phyloP scores from a whole-genome alignment of 768 basidiomycete genomes.

The Podaxis sp. region DNA sequence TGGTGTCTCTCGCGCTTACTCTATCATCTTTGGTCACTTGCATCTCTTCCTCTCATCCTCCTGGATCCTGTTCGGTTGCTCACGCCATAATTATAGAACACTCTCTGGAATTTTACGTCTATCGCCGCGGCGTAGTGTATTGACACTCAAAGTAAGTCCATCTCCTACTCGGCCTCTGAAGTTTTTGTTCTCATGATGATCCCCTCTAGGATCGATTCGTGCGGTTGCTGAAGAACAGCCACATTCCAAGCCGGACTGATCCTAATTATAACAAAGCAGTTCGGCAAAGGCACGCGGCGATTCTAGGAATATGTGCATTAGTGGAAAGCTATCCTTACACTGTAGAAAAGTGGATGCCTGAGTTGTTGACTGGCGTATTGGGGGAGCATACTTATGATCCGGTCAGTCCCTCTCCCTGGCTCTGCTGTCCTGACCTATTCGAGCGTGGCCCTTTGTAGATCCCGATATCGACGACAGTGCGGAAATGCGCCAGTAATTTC shows the following conservation, averaged over 20 bases:
- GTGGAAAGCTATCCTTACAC: constrained; percentile 96
- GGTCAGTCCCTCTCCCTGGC: constrained; percentile 34
- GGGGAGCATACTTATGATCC: constrained; percentile 88
- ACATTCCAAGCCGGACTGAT: constrained; percentile 63
- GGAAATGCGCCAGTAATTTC: constrained; percentile 78
- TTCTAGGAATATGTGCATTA: constrained; percentile 91
- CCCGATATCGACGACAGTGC: constrained; percentile 82
- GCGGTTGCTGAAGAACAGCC: constrained; percentile 65
- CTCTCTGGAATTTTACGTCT: constrained; percentile 81
- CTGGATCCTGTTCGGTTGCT: background rate
- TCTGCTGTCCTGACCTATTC: constrained; percentile 16
- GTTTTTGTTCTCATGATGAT: constrained; percentile 3
- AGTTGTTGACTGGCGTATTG: constrained; percentile 73
- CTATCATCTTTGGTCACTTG: background rate
- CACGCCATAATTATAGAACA: constrained; percentile 42
- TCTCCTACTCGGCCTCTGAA: background rate
- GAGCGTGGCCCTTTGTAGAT: constrained; percentile 39
- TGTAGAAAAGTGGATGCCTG: constrained; percentile 92
- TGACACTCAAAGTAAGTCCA: constrained; percentile 61
- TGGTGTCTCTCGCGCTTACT: background rate
- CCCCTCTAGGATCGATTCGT: constrained; percentile 69
- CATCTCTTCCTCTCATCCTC: background rate
- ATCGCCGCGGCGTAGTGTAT: constrained; percentile 74
- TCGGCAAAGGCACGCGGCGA: constrained; percentile 83
- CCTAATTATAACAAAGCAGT: constrained; percentile 68